Conservation (phyloP, 2,329 filamentous ascomycete species). For the Hymenoscyphus fructigenus region DNA sequence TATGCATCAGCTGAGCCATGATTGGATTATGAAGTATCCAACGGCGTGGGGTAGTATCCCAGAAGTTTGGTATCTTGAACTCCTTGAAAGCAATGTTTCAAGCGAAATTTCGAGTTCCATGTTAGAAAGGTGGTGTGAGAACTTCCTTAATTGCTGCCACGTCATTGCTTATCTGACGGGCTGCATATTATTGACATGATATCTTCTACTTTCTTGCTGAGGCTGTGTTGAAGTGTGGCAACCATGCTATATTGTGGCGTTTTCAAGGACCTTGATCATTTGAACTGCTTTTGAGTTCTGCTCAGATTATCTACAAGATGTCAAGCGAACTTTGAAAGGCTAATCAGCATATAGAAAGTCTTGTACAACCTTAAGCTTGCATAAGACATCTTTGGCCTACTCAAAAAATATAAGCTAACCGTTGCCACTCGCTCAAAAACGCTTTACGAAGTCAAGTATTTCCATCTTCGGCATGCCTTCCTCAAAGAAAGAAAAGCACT, state of each 20-base stretch:
- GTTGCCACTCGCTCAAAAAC: slow-evolving; percentile 2
- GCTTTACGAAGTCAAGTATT: slow-evolving; percentile 14
- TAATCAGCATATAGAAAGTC: neutral
- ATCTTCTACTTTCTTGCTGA: neutral
- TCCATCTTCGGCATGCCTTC: slow-evolving; percentile 25
- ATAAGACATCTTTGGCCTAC: neutral
- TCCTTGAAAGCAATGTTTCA: slow-evolving; percentile 14
- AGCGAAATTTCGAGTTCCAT: slow-evolving; percentile 12
- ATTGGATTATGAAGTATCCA: slow-evolving; percentile 15
- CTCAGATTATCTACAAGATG: neutral
- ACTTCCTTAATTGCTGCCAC: slow-evolving; percentile 24
- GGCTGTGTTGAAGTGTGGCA: slow-evolving; percentile 6
- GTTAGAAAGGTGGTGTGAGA: slow-evolving; percentile 16
- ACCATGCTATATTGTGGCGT: slow-evolving; percentile 11
- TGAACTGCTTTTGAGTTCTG: neutral
- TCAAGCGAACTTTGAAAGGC: neutral
- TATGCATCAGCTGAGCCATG: slow-evolving; percentile 9
- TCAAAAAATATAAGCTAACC: neutral
- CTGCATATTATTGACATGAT: slow-evolving; percentile 14
- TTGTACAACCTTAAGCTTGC: neutral
- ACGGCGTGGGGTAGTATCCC: slow-evolving; percentile 11
- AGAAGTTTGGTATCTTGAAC: slow-evolving; percentile 11
- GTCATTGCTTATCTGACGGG: slow-evolving; percentile 15
- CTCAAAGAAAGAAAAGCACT: slow-evolving; percentile 32
- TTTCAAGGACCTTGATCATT: neutral